Base-by-base conservation (phyloP, 208 protist genomes). In the Entamoeba invadens region DNA sequence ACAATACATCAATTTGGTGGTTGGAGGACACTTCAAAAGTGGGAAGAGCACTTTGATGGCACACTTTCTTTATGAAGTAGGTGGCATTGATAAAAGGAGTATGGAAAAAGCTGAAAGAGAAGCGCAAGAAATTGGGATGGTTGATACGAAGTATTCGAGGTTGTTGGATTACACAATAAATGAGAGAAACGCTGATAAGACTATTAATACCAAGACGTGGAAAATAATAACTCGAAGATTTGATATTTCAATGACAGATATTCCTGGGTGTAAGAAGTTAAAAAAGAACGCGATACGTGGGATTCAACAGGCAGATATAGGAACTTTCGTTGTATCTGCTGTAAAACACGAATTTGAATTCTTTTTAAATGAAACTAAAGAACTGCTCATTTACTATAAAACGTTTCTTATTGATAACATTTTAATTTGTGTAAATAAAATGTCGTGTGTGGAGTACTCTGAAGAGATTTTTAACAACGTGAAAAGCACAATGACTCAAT, bases 251-350 rank as follows among this genome's bases (percentile, higher is more conserved):
- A 98, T 99, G 97, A 99, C 99, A 96, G 99, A 99, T 96, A 99
- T 98, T 95, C 99, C 99, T 44, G 99, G 99, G 44, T 99, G 99
- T 94, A 97, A 98, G 94, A 98, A 99, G 96, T 99, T 99, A 97
- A 98, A 99, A 94, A 99, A 99, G 96, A 99, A 99, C 97, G 99
- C 99, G 98, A 99, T 99, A 96, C 98, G 98, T 93, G 99, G 99
- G 95, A 98, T 98, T 92, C 98, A 98, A 45, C 91, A 93, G 96
- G 97, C 97, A 93, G 97, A 98, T 96, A 95, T 96, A 93, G 97
- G 97, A 44, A 91, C 98, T 44, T 96, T 98, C 91, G 96, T 98
- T 91, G 96, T 98, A 44, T 95, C 96, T 94, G 96, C 97, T 57
- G 93, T 77, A 87, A 91, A 46, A 44, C 96, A 96, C 93, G 96